Evolutionary conservation across 1,284 basidiomycete genomes (phyloP).

Genomic region (Heliocybe sulcata): DNA sequence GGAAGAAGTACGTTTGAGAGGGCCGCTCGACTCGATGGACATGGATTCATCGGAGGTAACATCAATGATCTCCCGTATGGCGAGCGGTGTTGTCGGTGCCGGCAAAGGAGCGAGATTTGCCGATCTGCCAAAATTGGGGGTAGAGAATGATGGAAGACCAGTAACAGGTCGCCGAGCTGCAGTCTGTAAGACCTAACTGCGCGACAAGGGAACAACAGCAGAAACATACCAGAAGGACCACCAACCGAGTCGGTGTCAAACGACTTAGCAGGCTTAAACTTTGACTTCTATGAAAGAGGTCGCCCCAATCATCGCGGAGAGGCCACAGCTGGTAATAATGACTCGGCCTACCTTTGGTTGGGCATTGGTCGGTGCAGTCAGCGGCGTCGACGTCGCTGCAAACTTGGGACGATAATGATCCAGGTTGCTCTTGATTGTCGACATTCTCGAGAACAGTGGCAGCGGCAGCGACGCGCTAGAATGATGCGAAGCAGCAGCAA

Average conservation of each 20-base stretch:
- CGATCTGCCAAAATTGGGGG: conserved; percentile 29
- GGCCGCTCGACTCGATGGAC: conserved; percentile 24
- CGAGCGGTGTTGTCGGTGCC: conserved; percentile 8
- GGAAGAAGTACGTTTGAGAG: conserved; percentile 34
- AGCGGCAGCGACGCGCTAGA: too few relatives aligned
- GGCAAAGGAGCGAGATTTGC: neutral
- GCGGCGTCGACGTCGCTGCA: too few relatives aligned
- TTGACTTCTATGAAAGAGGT: neutral
- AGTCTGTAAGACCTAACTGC: neutral
- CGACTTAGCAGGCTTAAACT: neutral
- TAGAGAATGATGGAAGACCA: conserved; percentile 30
- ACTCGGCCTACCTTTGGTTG: too few relatives aligned
- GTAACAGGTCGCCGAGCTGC: neutral
- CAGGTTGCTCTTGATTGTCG: too few relatives aligned
- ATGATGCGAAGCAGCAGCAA: too few relatives aligned
- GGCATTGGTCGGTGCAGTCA: too few relatives aligned
- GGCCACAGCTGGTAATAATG: too few relatives aligned
- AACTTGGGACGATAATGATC: too few relatives aligned
- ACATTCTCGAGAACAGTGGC: too few relatives aligned
- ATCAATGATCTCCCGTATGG: conserved; percentile 23
- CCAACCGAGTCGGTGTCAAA: neutral
- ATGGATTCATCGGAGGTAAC: conserved; percentile 27
- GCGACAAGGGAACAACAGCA: neutral
- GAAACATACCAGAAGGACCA: neutral
- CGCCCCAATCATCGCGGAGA: too few relatives aligned